Conservation (phyloP, 148 eudicot genomes). For the Bassia scoparia region DNA sequence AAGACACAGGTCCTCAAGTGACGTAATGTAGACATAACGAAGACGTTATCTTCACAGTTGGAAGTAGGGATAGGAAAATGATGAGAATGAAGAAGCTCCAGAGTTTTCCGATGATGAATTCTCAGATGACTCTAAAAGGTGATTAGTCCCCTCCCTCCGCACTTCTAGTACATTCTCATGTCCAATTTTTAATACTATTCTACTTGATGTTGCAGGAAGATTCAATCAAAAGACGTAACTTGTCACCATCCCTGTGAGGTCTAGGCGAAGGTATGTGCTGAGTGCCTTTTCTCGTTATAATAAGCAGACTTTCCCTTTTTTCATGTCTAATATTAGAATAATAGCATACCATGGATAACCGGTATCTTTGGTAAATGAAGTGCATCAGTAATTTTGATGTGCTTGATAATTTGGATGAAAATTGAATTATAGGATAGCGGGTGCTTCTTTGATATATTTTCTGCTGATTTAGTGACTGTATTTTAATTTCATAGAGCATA, state of each 20-base stretch:
- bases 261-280: conserved; percentile 67
- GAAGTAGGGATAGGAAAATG: conserved; percentile 53
- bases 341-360: background rate
- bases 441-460: too few species aligned
- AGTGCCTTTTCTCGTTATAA: background rate
- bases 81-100: conserved; percentile 46
- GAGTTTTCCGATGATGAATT: conserved; percentile 60
- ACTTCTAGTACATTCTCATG: too few species aligned
- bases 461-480: too few species aligned
- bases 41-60: conserved; percentile 61
- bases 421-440: too few species aligned
- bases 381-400: too few species aligned
- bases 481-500: too few species aligned
- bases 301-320: background rate
- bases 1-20: conserved; percentile 52
- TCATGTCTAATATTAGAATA: background rate
- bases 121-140: conserved; percentile 74
- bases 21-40: conserved; percentile 57
- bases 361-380: too few species aligned
- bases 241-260: conserved; percentile 81
- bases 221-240: conserved; percentile 44
- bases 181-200: too few species aligned
- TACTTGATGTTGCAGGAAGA: conserved; percentile 59
- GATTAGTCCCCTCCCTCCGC: too few species aligned
- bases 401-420: too few species aligned